Percentiles rank a stretch among this genome's conserved stretches.
phyloP scores from a whole-genome alignment of 2,329 filamentous ascomycete species.

The Simplicillium sp. region DNA sequence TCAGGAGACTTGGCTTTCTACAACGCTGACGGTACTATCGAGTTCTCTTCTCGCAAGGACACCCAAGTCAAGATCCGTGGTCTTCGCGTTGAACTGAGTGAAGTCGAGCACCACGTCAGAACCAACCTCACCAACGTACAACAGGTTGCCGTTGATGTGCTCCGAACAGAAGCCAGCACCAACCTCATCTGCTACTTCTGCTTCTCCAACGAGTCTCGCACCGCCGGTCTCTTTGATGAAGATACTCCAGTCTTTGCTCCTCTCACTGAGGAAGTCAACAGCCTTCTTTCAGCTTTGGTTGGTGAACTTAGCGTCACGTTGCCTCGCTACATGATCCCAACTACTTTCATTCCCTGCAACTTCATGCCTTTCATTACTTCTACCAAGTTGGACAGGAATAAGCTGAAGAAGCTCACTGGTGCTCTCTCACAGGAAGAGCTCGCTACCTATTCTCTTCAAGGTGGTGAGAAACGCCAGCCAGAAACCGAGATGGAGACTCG shows the following conservation, averaged over 20 bases:
- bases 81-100: constrained; percentile 36
- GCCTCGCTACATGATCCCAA: not conserved
- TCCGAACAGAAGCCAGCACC: not conserved
- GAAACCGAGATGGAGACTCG: not conserved
- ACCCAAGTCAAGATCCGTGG: constrained; percentile 47
- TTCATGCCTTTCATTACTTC: constrained; percentile 1
- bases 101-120: constrained; percentile 9
- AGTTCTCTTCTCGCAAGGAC: constrained; percentile 40
- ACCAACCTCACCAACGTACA: not conserved
- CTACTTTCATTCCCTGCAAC: not conserved
- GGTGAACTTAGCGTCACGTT: not conserved
- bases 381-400: not conserved
- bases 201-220: no score
- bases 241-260: not conserved
- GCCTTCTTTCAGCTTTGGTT: not conserved
- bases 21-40: constrained; percentile 22
- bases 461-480: not conserved
- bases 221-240: no score
- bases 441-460: not conserved
- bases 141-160: not conserved
- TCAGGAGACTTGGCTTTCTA: constrained; percentile 15
- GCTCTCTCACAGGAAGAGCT: not conserved
- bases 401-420: not conserved
- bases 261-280: not conserved
- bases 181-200: no score